Evolutionary conservation across 192 early-diverging fungal species (phyloP).

Genomic region (Backusella psychrophila): DNA sequence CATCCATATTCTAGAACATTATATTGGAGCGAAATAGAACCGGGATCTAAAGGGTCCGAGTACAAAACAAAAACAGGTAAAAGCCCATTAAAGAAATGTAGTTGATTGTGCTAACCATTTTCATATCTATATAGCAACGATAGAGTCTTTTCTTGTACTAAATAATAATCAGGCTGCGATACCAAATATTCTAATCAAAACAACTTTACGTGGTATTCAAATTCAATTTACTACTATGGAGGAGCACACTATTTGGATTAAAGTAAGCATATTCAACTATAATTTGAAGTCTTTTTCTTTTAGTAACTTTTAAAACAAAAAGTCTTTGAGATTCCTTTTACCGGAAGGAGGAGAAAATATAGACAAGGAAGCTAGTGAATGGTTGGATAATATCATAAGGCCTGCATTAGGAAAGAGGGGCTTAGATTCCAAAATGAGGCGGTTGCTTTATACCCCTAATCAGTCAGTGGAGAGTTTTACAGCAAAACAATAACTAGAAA

Average conservation of each 20-base stretch:
- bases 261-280: not conserved
- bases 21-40: conserved; percentile 71
- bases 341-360: conserved; percentile 85
- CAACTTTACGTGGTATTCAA: not conserved
- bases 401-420: conserved; percentile 1
- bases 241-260: not conserved
- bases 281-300: not conserved
- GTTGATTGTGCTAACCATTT: not conserved
- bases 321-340: conserved; percentile 8
- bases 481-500: not conserved
- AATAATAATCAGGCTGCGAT: not conserved
- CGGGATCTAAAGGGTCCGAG: conserved; percentile 42
- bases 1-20: conserved; percentile 77
- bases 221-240: not conserved
- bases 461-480: not conserved
- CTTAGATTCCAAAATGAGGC: not conserved
- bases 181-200: not conserved
- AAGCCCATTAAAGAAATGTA: not conserved
- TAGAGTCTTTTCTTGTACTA: not conserved
- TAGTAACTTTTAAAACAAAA: not conserved
- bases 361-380: conserved; percentile 80
- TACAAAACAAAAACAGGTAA: conserved; percentile 48
- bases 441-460: not conserved
- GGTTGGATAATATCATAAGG: not conserved
- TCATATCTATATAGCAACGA: not conserved